Evolutionary conservation across 108 stramenopile genomes (phyloP).

Genomic region (Cyclotella choctawhatcheeana): DNA sequence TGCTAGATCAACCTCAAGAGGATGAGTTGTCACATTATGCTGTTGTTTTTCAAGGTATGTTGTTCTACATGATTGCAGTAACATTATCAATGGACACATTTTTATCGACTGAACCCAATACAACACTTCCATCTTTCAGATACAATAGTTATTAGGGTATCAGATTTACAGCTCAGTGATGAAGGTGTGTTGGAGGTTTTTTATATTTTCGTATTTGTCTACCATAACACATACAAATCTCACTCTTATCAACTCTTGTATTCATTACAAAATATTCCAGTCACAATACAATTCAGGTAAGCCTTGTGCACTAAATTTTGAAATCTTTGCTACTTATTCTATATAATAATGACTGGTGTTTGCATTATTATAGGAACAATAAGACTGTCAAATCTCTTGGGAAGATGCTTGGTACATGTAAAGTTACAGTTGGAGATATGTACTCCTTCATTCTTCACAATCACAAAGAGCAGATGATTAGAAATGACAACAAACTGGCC

Average conservation of each 20-base stretch:
- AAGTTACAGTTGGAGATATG: slow-evolving; percentile 23
- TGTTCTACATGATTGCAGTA: too few species aligned
- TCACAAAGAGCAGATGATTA: slow-evolving; percentile 6
- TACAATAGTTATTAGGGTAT: slow-evolving; percentile 24
- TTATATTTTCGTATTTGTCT: too few species aligned
- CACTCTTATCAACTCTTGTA: background rate
- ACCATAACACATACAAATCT: too few species aligned
- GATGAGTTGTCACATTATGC: slow-evolving; percentile 35
- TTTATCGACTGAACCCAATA: background rate
- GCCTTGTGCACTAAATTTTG: background rate
- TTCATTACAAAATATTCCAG: background rate
- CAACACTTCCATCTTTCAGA: background rate
- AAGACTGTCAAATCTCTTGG: slow-evolving; percentile 5
- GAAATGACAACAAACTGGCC: slow-evolving; percentile 11
- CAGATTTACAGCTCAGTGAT: slow-evolving; percentile 32
- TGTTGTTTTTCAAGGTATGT: slow-evolving; percentile 17
- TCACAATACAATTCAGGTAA: slow-evolving; percentile 28
- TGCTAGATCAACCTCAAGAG: slow-evolving; percentile 23
- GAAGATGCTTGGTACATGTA: slow-evolving; percentile 16
- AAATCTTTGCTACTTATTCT: background rate
- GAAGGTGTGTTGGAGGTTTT: slow-evolving; percentile 22
- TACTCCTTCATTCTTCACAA: slow-evolving; percentile 14
- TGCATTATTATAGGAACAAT: slow-evolving; percentile 29
- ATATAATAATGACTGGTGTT: background rate
- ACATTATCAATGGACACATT: background rate